Evolutionary conservation across 371 early-diverging fungal species (phyloP).

Genomic region (Phascolomyces articulosus): DNA sequence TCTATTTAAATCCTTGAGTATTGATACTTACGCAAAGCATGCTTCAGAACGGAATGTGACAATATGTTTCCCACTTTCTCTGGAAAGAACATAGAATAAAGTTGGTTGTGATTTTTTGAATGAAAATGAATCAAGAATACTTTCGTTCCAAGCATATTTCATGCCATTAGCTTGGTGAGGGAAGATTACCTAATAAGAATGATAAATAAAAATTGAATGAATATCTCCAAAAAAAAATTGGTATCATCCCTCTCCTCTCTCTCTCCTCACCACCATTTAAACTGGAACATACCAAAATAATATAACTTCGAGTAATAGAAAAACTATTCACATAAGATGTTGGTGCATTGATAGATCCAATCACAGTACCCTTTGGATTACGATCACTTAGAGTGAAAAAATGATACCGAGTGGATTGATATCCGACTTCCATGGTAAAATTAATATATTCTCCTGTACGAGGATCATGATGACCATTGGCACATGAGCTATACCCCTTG

Average conservation of each 20-base stretch:
- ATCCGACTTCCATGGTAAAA: constrained; percentile 72
- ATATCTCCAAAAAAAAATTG: too few relatives aligned
- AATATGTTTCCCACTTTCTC: constrained; percentile 63
- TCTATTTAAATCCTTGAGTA: neutral
- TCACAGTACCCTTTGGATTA: constrained; percentile 63
- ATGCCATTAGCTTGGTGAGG: constrained; percentile 57
- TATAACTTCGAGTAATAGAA: constrained; percentile 69
- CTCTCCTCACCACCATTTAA: too few relatives aligned
- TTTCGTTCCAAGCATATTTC: constrained; percentile 70
- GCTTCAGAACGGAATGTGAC: constrained; percentile 65
- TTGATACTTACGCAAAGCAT: constrained; percentile 45
- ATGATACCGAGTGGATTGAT: constrained; percentile 63
- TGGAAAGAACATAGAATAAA: constrained; percentile 70
- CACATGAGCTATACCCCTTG: constrained; percentile 69
- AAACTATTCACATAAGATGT: constrained; percentile 76
- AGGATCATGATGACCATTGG: constrained; percentile 72
- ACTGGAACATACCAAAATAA: constrained; percentile 55
- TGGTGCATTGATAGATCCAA: constrained; percentile 64
- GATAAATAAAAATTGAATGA: neutral
- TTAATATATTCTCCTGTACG: constrained; percentile 74
- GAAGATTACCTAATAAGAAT: constrained; percentile 34
- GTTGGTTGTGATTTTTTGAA: constrained; percentile 60
- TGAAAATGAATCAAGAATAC: constrained; percentile 66
- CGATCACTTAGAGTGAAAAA: constrained; percentile 65
- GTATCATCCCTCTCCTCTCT: neutral